A percentile compares a stretch with the other conserved stretches of the same genome.
Conservation (phyloP, 352 stramenopile species). For the Aphanomyces astaci region DNA sequence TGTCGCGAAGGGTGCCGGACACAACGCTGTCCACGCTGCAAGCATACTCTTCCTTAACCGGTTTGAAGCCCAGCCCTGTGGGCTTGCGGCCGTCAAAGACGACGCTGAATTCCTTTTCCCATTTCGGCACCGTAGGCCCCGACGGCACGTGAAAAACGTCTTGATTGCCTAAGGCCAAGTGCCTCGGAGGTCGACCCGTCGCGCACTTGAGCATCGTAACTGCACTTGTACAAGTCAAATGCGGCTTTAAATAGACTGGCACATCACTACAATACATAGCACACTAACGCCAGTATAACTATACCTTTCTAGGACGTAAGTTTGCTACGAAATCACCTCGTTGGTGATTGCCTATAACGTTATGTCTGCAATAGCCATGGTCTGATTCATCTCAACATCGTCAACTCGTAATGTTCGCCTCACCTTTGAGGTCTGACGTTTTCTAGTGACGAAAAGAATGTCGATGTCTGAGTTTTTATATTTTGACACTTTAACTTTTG, state of each 20-base stretch:
- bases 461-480: too few species aligned
- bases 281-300: too few species aligned
- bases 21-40: slow-evolving; percentile 41
- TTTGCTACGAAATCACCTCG: too few species aligned
- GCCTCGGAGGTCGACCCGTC: not conserved
- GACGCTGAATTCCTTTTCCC: slow-evolving; percentile 51
- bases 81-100: slow-evolving; percentile 42
- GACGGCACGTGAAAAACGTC: not conserved
- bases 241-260: not conserved
- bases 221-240: not conserved
- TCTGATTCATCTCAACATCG: too few species aligned
- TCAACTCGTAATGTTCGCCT: too few species aligned
- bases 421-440: too few species aligned
- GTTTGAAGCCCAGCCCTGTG: slow-evolving; percentile 44
- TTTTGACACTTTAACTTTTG: too few species aligned
- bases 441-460: too few species aligned
- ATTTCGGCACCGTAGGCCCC: not conserved
- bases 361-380: too few species aligned
- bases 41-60: slow-evolving; percentile 27
- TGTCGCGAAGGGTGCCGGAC: slow-evolving; percentile 26
- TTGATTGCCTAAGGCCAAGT: slow-evolving; percentile 8
- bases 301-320: too few species aligned
- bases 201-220: slow-evolving; percentile 21
- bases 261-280: too few species aligned
- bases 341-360: too few species aligned